These are phyloP conservation scores for Penicillium sp. DNA, from an alignment of 2,329 filamentous ascomycete species.

Conservation along the genomic window DNA sequence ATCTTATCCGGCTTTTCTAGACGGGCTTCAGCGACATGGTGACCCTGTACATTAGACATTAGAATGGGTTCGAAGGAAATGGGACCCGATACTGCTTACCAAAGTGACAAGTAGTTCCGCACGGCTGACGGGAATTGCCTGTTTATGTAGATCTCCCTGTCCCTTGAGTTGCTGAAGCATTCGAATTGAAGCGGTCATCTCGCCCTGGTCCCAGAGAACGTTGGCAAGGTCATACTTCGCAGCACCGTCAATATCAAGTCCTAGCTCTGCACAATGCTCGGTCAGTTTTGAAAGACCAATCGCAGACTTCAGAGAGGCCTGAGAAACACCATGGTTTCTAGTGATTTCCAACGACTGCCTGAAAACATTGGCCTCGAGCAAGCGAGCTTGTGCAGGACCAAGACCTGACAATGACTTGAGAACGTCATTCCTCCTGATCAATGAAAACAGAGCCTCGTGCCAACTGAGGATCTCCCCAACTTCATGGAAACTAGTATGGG, in stretches of 20 bases:
- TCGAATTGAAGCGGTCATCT: conserved; percentile 79
- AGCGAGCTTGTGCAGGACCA: conserved; percentile 57
- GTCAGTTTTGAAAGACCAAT: conserved; percentile 76
- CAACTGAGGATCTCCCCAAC: conserved; percentile 75
- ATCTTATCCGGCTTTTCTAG: conserved; percentile 88
- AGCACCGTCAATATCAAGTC: conserved; percentile 68
- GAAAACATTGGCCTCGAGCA: conserved; percentile 71
- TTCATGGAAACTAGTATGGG: conserved; percentile 47
- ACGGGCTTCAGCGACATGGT: conserved; percentile 81
- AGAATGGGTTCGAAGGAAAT: neutral
- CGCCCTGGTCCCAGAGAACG: conserved; percentile 89
- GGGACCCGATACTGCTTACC: conserved; percentile 36
- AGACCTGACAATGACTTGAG: conserved; percentile 58
- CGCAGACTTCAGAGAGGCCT: conserved; percentile 80
- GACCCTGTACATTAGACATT: conserved; percentile 48
- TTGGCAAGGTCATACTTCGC: conserved; percentile 78
- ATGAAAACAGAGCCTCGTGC: conserved; percentile 74
- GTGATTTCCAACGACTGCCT: conserved; percentile 69
- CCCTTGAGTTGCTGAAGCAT: conserved; percentile 72
- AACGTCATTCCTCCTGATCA: conserved; percentile 64
- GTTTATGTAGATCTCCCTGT: conserved; percentile 56
- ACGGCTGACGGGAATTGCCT: conserved; percentile 65
- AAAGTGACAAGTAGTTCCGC: conserved; percentile 81
- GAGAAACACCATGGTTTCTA: conserved; percentile 70
- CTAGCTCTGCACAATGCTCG: conserved; percentile 61